phyloP scores from a whole-genome alignment of 2,329 filamentous ascomycete species.

The Cordyceps javanica region DNA sequence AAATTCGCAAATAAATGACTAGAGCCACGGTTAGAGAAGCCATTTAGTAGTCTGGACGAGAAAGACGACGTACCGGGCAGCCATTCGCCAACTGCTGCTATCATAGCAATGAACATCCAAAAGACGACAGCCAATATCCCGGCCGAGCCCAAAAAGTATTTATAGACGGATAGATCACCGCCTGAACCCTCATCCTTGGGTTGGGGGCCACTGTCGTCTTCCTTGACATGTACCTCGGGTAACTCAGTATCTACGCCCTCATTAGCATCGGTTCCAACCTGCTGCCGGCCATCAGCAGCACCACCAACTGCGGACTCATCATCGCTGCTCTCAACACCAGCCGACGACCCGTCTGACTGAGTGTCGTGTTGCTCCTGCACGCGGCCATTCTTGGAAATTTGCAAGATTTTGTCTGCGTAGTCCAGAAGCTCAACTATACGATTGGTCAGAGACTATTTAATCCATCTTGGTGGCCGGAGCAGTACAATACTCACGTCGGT shows the following conservation, averaged over 20 bases:
- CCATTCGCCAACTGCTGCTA: background rate
- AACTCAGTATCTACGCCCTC: background rate
- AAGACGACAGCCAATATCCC: background rate
- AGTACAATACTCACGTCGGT: background rate
- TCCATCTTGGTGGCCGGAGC: no score
- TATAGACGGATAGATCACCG: background rate
- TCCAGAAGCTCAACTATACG: background rate
- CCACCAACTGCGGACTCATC: background rate
- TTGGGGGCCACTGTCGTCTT: background rate
- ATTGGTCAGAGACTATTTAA: no score
- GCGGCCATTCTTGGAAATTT: background rate
- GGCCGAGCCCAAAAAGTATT: background rate
- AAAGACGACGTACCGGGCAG: background rate
- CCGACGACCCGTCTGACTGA: background rate
- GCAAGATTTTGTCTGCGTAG: background rate
- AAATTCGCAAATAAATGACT: background rate
- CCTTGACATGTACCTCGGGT: background rate
- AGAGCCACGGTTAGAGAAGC: background rate
- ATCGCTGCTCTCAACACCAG: background rate
- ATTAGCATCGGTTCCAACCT: background rate
- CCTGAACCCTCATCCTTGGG: background rate
- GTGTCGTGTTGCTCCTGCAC: background rate
- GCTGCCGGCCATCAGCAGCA: background rate
- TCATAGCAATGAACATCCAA: background rate
- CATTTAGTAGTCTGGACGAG: background rate